Percentiles rank a stretch among this genome's conserved stretches.
Conservation (phyloP, 495 filamentous ascomycete genomes). For the Penicillium angulare region DNA sequence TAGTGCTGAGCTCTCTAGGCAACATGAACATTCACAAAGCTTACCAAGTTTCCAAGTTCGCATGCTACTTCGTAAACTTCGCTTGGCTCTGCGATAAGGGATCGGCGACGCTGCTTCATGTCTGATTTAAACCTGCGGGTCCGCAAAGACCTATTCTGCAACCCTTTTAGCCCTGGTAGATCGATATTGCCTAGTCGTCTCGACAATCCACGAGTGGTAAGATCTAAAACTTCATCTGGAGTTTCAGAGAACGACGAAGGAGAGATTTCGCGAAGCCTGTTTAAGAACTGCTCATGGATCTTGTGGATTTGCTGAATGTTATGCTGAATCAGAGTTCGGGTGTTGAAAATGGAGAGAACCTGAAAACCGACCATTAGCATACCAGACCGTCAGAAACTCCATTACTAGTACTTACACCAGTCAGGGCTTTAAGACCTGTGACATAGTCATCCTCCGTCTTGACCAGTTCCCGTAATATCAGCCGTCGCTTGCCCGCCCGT, state of each 20-base stretch:
- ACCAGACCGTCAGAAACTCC: too few species aligned
- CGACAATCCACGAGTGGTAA: constrained; percentile 16
- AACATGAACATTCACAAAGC: constrained; percentile 8
- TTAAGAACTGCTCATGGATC: constrained; percentile 45
- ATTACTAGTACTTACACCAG: constrained; percentile 59
- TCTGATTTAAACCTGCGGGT: constrained; percentile 26
- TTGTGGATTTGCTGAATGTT: constrained; percentile 43
- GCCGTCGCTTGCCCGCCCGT: constrained; percentile 70
- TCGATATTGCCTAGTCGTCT: constrained; percentile 26
- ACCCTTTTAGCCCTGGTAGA: constrained; percentile 23
- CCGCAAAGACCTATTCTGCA: constrained; percentile 32
- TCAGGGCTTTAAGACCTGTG: constrained; percentile 77
- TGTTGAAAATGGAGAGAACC: constrained; percentile 38
- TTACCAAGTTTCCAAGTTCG: constrained; percentile 73
- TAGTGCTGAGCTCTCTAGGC: background rate
- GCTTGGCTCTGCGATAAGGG: constrained; percentile 64
- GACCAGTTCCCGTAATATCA: constrained; percentile 79
- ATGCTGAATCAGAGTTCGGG: constrained; percentile 39
- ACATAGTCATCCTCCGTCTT: constrained; percentile 87
- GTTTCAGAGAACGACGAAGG: constrained; percentile 25
- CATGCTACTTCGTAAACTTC: constrained; percentile 73
- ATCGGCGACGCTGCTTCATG: constrained; percentile 26
- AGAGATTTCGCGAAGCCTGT: constrained; percentile 28
- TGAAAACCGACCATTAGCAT: background rate
- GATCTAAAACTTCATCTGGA: constrained; percentile 18